Base-by-base conservation (phyloP, 1,284 basidiomycete genomes). In the Boletus mariae region DNA sequence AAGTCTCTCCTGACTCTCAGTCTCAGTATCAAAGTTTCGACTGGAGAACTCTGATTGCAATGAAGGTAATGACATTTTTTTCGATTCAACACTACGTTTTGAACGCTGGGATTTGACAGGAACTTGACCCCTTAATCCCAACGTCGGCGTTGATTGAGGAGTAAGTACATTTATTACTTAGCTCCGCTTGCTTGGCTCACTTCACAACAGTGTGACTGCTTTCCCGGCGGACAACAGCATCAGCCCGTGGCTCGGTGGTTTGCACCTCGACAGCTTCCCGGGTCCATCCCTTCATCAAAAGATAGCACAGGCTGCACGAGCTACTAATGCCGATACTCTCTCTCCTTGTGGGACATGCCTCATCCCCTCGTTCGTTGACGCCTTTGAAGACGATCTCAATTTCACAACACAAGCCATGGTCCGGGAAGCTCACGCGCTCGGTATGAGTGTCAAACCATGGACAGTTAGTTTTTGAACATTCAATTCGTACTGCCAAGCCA, bases 381-480 rank as follows among this genome's bases (percentile, higher is more conserved):
- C 73, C 12, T 63, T 58, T 35, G 67, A 74, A 48, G 61, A 69
- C 0, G 80, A 76, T 1, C 84, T 77, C 59, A 65, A 80, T 2
- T 89, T 91, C 62, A 82, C 81, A 4, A 88, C 84, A 3, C 70
- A 75, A 61, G 77, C 75, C 26, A 89, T 91, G 87, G 75, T 92
- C 32, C 73, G 79, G 41, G 75, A 76, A 51, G 83, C 88, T 0
- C 86, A 89, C 63, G 59, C 73, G 37, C 73, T 87, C 17, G 84
- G 82, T 2, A 65, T 91, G 63, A 58, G 66, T 13, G 83, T 92
- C 47, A 82, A 83, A 58, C 84, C 87, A 5, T 92, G 84, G 82
- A 91, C 87, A 15, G 85, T 88, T 58, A 62, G 82, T 73, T 34
- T 17, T 49, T 26, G 17, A 28, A 25, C 52, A 17, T 25, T 34